Conservation (phyloP, 305 asterid species). For the Rubia tinctorum region DNA sequence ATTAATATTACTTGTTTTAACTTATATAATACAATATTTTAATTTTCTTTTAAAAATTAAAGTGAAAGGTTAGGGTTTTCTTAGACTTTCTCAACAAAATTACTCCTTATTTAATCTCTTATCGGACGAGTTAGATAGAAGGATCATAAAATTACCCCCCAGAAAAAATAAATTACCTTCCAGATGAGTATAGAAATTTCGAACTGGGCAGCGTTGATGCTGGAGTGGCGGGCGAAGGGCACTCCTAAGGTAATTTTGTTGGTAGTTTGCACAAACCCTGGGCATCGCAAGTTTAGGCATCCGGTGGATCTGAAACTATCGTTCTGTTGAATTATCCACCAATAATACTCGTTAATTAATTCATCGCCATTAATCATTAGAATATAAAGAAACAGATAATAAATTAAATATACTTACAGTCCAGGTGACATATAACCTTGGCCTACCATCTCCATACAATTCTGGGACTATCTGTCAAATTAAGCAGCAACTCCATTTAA, state of each 20-base stretch:
- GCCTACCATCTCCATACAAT: constrained; percentile 16
- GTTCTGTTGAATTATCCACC: constrained; percentile 13
- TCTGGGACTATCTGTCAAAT: constrained; percentile 25
- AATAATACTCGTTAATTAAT: no score
- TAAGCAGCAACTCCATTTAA: no score
- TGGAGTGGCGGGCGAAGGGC: constrained; percentile 18
- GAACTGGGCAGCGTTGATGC: constrained; percentile 16
- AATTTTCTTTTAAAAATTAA: no score
- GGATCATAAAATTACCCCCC: no score
- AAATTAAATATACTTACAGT: constrained; percentile 19
- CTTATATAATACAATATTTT: no score
- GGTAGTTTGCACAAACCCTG: constrained; percentile 31
- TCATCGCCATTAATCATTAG: no score
- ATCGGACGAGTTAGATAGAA: no score
- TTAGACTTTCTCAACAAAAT: no score
- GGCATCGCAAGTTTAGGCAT: constrained; percentile 26
- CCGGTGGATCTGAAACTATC: constrained; percentile 28
- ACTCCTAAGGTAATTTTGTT: constrained; percentile 24
- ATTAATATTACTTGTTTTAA: no score
- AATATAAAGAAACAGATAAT: no score
- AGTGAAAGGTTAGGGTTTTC: no score
- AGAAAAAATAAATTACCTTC: constrained; percentile 33
- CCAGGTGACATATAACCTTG: constrained; percentile 26
- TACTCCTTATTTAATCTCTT: no score
- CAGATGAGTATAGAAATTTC: constrained; percentile 23